These are phyloP conservation scores for Boletus bicolor DNA, from an alignment of 768 basidiomycete species.

Conservation along the genomic window DNA sequence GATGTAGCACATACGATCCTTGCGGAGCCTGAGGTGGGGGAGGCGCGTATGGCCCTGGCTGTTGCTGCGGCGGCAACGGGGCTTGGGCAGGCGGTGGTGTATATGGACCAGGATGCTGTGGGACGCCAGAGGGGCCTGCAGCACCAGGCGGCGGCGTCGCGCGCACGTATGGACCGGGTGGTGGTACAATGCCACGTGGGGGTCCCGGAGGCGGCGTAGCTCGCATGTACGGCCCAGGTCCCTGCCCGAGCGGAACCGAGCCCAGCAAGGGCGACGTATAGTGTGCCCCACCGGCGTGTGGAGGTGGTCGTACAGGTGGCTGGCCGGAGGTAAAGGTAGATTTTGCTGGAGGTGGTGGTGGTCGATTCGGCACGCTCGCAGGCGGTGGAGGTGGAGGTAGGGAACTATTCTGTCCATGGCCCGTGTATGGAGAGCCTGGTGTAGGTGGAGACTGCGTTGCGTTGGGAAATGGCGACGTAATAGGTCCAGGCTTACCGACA, in stretches of 20 bases:
- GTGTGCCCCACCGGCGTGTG: constrained; percentile 32
- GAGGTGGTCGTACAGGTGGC: constrained; percentile 40
- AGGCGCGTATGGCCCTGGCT: constrained; percentile 25
- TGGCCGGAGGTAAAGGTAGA: constrained; percentile 28
- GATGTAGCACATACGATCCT: constrained; percentile 30
- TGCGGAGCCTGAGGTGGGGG: constrained; percentile 26
- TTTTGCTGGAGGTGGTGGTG: constrained; percentile 38
- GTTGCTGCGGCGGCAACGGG: constrained; percentile 16
- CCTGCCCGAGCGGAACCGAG: constrained; percentile 28
- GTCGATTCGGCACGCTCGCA: constrained; percentile 36
- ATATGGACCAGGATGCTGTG: constrained; percentile 32
- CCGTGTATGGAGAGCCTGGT: constrained; percentile 45
- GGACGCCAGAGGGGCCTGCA: constrained; percentile 20
- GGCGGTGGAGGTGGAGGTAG: constrained; percentile 56
- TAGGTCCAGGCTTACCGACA: constrained; percentile 60
- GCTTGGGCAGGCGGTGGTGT: constrained; percentile 18
- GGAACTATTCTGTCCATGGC: constrained; percentile 34
- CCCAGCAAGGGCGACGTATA: constrained; percentile 30
- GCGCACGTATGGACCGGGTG: constrained; percentile 34
- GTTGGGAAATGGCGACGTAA: constrained; percentile 88
- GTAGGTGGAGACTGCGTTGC: constrained; percentile 44
- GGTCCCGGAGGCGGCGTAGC: constrained; percentile 43
- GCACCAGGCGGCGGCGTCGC: constrained; percentile 42
- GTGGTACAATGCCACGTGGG: constrained; percentile 29
- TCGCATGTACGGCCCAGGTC: constrained; percentile 35